Base-by-base conservation (phyloP, 352 stramenopile species). In the Phytopythium oedochilum region DNA sequence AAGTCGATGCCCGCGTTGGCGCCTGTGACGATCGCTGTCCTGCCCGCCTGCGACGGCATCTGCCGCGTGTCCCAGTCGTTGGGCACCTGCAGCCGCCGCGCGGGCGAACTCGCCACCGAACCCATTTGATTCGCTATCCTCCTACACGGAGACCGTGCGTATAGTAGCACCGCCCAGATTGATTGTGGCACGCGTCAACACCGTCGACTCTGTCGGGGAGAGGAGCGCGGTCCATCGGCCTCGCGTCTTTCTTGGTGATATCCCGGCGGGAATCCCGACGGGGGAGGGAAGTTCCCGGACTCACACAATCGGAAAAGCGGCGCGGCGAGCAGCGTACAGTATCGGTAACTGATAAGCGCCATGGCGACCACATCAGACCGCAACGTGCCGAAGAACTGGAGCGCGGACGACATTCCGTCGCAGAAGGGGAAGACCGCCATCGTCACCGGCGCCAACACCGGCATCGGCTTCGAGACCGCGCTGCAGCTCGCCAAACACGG, bases 381-480 rank as follows among this genome's bases (percentile, higher is more conserved):
- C 26, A 18, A 32, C 17, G 45, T 40, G 18, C 17, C 26, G 18
- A 28, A 14, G 15, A 61, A 58, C 23, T 78, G 66, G 66, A 54
- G 62, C 29, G 64, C 45, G 36, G 64, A 58, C 12, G 40, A 44
- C 29, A 75, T 77, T 46, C 64, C 49, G 25, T 73, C 71, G 2
- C 71, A 70, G 26, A 56, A 57, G n/a, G 62, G 49, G 45, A 96
- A 78, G 44, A 39, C 90, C 6, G 80, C 66, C 11, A 81, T 94
- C 59, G 71, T 95, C 23, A 93, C 83, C 0, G 83, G 85, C 29
- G 64, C 60, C 43, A 93, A 91, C 62, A 86, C 81, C 8, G 83
- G 83, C 17, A 86, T 96, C 57, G 86, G 86, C 18, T 90, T 77
- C 50, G 78, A 83, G 63, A 77, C 78, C 10, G 74, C 82, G 31